Conservation (phyloP, 441 rosid species). For the Flueggea neowawraea region DNA sequence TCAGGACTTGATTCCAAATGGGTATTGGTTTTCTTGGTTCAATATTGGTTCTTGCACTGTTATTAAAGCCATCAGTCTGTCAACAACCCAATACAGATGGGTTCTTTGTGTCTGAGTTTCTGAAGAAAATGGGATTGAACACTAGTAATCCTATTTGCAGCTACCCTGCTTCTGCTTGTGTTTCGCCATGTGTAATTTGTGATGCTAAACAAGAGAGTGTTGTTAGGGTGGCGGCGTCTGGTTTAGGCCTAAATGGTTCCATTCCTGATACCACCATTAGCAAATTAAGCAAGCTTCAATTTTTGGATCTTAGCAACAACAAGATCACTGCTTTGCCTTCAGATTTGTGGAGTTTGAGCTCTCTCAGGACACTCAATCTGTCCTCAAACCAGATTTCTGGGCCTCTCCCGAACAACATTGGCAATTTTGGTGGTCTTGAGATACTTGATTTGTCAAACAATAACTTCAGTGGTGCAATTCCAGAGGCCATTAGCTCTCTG, state of each 20-base stretch:
- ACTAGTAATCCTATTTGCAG: constrained; percentile 33
- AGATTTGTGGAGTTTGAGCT: constrained; percentile 84
- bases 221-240: constrained; percentile 43
- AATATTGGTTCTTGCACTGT: constrained; percentile 52
- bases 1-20: constrained; percentile 33
- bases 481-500: constrained; percentile 63
- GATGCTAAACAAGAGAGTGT: constrained; percentile 42
- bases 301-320: constrained; percentile 84
- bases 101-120: constrained; percentile 65
- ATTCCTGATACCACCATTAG: constrained; percentile 86
- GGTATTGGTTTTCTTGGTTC: constrained; percentile 49
- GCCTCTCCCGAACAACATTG: constrained; percentile 67
- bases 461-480: constrained; percentile 73
- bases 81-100: constrained; percentile 91
- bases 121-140: constrained; percentile 50
- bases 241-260: constrained; percentile 63
- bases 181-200: constrained; percentile 72
- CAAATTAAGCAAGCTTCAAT: constrained; percentile 65
- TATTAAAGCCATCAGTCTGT: constrained; percentile 43
- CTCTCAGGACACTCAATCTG: constrained; percentile 66
- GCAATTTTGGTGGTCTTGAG: constrained; percentile 75
- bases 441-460: constrained; percentile 67
- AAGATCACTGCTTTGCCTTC: constrained; percentile 74
- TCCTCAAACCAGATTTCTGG: constrained; percentile 75
- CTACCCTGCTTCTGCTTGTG: constrained; percentile 63